Base-by-base conservation (phyloP, 2,329 filamentous ascomycete genomes). In the Botrytis tulipae region DNA sequence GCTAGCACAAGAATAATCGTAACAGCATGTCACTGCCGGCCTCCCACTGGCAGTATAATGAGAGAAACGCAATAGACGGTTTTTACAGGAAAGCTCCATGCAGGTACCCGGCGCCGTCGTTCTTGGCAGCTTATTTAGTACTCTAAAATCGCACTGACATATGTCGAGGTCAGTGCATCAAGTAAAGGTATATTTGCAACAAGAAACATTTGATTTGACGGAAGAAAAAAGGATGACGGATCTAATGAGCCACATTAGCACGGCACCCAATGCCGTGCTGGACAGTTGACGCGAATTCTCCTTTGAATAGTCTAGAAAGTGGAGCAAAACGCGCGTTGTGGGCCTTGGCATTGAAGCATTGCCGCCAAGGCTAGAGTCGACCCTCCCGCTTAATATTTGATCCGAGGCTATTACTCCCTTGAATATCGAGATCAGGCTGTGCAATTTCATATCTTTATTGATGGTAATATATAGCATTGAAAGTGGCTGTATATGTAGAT, bases 291-390 rank as follows among this genome's bases (percentile, higher is more conserved):
- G 44, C 44, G 44, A 51, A 48, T 32, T n/a, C 63, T 25, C 8
- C 18, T 66, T 16, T 2, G 40, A 12, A 32, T 51, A 29, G 22
- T 66, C 6, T 20, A 7, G 29, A 48, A 35, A 37, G 63, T 66
- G 63, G 63, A 29, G 63, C 22, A 20, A 66, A 66, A 66, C 44
- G 63, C 63, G 63, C 63, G 63, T 66, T 66, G 44, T 25, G 44
- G 44, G 29, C 5, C 63, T 66, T 66, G 63, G 44, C 44, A 51
- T 66, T 29, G 20, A 51, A 44, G 29, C 1, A 37, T 37, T 48
- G 37, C 61, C 61, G 61, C 25, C 22, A 62, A 40, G 25, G 37
- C 37, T 25, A 44, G 37, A 62, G 35, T 63, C 20, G 37, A 63
- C n/a, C 20, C 63, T 48, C 29, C 63, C 63, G 12, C 22, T 37